Percentiles rank a stretch among this genome's conserved stretches.
Evolutionary conservation across 495 filamentous ascomycete species (phyloP).

Genomic region (Neohortaea acidophila): DNA sequence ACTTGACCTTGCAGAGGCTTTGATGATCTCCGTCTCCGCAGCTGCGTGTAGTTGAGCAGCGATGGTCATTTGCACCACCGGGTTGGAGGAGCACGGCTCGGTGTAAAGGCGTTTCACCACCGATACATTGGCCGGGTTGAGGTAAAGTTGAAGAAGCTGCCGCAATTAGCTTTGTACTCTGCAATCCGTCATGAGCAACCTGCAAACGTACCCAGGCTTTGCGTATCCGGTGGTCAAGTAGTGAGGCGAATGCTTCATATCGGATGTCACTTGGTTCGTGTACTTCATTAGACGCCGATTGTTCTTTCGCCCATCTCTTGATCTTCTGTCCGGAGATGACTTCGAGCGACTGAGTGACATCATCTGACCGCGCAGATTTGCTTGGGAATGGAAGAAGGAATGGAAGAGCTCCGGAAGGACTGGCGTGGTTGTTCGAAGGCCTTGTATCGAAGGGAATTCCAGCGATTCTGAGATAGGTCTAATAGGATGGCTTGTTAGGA

Average conservation of each 20-base stretch:
- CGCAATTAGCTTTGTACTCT: too few relatives aligned
- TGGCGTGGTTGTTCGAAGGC: constrained; percentile 82
- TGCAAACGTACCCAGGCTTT: constrained; percentile 58
- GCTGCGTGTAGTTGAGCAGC: constrained; percentile 51
- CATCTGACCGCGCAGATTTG: constrained; percentile 24
- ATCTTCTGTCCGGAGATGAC: constrained; percentile 55
- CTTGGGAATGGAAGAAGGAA: constrained; percentile 53
- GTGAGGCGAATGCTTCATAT: constrained; percentile 63
- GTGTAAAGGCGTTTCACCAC: constrained; percentile 54
- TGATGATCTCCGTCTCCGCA: constrained; percentile 56
- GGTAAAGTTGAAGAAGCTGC: constrained; percentile 67
- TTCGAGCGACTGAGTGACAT: too few relatives aligned
- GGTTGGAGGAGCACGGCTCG: constrained; percentile 42
- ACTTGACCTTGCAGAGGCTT: constrained; percentile 39
- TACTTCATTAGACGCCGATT: constrained; percentile 22
- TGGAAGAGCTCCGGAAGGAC: constrained; percentile 70
- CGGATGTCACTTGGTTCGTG: constrained; percentile 37
- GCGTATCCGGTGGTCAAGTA: constrained; percentile 68
- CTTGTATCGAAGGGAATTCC: constrained; percentile 51
- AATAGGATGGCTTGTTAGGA: not conserved
- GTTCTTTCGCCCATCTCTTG: constrained; percentile 49
- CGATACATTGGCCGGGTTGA: constrained; percentile 46
- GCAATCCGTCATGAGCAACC: not conserved
- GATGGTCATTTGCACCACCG: constrained; percentile 45
- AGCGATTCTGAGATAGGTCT: constrained; percentile 76